Percentiles rank a stretch among this genome's conserved stretches.
These are phyloP conservation scores for Cytospora piceicola DNA, from an alignment of 2,329 filamentous ascomycete species.

Conservation along the genomic window DNA sequence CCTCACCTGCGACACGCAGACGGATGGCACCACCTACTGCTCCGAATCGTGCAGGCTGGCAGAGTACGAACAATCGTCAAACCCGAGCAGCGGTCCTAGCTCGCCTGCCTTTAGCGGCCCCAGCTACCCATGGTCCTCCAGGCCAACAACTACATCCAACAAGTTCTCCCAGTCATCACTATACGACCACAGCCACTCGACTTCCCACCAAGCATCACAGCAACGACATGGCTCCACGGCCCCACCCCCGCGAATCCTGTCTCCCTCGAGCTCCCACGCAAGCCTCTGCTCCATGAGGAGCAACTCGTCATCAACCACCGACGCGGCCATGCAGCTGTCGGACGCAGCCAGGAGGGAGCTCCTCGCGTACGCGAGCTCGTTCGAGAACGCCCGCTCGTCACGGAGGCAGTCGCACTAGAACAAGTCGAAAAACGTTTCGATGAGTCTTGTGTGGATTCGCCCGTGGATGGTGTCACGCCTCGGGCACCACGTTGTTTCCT, in stretches of 20 bases:
- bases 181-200: constrained; percentile 73
- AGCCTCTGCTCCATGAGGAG: constrained; percentile 81
- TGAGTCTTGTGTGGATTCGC: constrained; percentile 34
- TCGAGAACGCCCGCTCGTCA: constrained; percentile 75
- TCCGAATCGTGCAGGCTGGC: constrained; percentile 88
- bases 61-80: constrained; percentile 73
- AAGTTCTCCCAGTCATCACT: constrained; percentile 73
- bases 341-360: constrained; percentile 79
- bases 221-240: constrained; percentile 47
- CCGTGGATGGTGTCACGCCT: constrained; percentile 18
- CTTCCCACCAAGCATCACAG: constrained; percentile 43
- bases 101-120: constrained; percentile 58
- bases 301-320: constrained; percentile 56
- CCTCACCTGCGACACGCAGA: constrained; percentile 90
- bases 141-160: constrained; percentile 41
- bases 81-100: constrained; percentile 60
- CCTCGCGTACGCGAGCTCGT: constrained; percentile 82
- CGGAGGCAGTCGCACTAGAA: constrained; percentile 60
- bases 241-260: constrained; percentile 50
- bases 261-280: constrained; percentile 79
- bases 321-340: constrained; percentile 64
- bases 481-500: constrained; percentile 45
- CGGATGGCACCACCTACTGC: constrained; percentile 82
- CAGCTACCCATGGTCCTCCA: constrained; percentile 52
- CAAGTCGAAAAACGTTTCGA: constrained; percentile 12